phyloP scores from a whole-genome alignment of 202 grass and related monocot genomes.

The Saccharum hybrid region DNA sequence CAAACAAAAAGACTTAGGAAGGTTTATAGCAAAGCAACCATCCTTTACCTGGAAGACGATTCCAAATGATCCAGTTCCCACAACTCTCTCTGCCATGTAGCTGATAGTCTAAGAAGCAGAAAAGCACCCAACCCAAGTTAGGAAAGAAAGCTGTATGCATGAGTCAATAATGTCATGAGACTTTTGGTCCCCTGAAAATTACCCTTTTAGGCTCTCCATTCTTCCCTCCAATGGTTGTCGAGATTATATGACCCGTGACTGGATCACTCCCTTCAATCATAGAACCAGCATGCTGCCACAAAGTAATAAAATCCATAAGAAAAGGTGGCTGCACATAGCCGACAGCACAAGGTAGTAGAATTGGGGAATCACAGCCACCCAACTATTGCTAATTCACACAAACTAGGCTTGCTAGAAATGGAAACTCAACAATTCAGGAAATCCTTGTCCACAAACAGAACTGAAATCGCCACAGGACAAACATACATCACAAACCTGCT shows the following conservation, averaged over 20 bases:
- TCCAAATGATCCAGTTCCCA: constrained; percentile 69
- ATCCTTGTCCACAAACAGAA: constrained; percentile 2
- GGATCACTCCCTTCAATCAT: constrained; percentile 54
- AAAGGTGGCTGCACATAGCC: too few species aligned
- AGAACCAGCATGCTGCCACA: constrained; percentile 48
- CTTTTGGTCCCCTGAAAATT: constrained; percentile 15
- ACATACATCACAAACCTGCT: background rate
- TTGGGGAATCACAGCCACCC: background rate
- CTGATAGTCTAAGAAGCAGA: constrained; percentile 57
- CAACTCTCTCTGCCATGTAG: constrained; percentile 72
- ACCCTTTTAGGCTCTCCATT: constrained; percentile 72
- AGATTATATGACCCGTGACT: constrained; percentile 69
- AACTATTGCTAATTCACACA: background rate
- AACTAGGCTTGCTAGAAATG: background rate
- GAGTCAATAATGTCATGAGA: background rate
- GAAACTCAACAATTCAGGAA: background rate
- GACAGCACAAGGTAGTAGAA: background rate
- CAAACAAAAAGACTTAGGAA: background rate
- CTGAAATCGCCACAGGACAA: background rate
- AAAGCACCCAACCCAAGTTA: constrained; percentile 17
- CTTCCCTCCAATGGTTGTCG: constrained; percentile 68
- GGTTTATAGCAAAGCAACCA: constrained; percentile 23
- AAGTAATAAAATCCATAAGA: constrained; percentile 28
- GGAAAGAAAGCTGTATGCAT: constrained; percentile 25
- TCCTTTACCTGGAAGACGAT: constrained; percentile 58